phyloP scores from a whole-genome alignment of 345 rosid genomes.

The Populus ilicifolia region DNA sequence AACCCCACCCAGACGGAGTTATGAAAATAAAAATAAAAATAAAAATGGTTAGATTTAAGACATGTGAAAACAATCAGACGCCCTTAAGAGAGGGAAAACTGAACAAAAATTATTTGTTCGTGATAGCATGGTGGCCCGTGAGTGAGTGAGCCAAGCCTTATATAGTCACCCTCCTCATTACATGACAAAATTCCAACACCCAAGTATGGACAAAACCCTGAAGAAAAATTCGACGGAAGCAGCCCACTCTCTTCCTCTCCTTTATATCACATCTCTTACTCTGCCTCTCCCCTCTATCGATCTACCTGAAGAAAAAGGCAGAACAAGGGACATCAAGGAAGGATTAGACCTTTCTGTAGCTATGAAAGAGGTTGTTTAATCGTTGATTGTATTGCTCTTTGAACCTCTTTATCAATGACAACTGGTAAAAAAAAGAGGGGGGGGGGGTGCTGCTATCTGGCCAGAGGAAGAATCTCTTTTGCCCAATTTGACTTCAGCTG shows the following conservation, averaged over 20 bases:
- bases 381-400: slow-evolving; percentile 1
- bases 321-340: background rate
- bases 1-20: background rate
- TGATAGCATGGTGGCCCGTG: slow-evolving; percentile 38
- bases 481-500: slow-evolving; percentile 21
- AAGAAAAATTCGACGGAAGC: slow-evolving; percentile 45
- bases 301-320: slow-evolving; percentile 6
- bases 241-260: slow-evolving; percentile 4
- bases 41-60: background rate
- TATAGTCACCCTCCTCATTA: slow-evolving; percentile 25
- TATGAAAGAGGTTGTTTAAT: slow-evolving; percentile 20
- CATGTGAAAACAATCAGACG: background rate
- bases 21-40: background rate
- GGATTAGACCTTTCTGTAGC: slow-evolving; percentile 34
- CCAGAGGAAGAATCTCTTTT: slow-evolving; percentile 19
- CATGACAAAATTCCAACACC: slow-evolving; percentile 49
- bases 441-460: too few species aligned
- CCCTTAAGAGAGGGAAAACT: background rate
- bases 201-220: slow-evolving; percentile 46
- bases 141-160: slow-evolving; percentile 30
- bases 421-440: slow-evolving; percentile 9
- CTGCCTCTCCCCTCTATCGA: background rate
- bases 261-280: too few species aligned
- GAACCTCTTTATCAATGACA: slow-evolving; percentile 1
- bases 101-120: slow-evolving; percentile 27